These are phyloP conservation scores for Pseudocercospora macadamiae DNA, from an alignment of 2,329 filamentous ascomycete species.

Conservation along the genomic window DNA sequence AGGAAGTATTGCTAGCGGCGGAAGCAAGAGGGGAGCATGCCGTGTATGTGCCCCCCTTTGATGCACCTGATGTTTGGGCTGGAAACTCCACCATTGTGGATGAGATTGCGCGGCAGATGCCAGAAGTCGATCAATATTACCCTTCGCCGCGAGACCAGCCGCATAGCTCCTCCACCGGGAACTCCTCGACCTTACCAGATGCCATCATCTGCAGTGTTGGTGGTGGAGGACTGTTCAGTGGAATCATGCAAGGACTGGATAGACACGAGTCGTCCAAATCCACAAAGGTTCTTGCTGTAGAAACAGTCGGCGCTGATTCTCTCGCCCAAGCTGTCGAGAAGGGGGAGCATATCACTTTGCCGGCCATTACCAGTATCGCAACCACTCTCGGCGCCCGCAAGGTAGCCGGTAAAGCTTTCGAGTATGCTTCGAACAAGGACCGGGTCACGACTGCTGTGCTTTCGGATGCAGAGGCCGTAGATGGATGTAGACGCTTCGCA, in stretches of 20 bases:
- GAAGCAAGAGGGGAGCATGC: slow-evolving; percentile 48
- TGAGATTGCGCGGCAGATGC: slow-evolving; percentile 49
- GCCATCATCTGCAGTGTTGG: slow-evolving; percentile 78
- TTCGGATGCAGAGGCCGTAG: slow-evolving; percentile 75
- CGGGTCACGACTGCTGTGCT: slow-evolving; percentile 66
- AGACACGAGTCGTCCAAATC: slow-evolving; percentile 37
- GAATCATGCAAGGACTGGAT: slow-evolving; percentile 71
- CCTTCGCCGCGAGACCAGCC: background rate
- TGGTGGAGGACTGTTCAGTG: slow-evolving; percentile 78
- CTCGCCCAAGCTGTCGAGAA: slow-evolving; percentile 65
- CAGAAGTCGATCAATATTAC: slow-evolving; percentile 25
- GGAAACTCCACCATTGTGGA: slow-evolving; percentile 64
- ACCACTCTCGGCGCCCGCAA: slow-evolving; percentile 72
- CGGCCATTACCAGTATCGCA: slow-evolving; percentile 74
- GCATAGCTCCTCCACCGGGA: background rate
- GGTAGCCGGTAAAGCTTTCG: slow-evolving; percentile 70
- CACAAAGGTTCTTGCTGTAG: slow-evolving; percentile 68
- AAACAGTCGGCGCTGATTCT: slow-evolving; percentile 74
- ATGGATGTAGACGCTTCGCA: slow-evolving; percentile 74
- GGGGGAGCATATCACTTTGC: slow-evolving; percentile 60
- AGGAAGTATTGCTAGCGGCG: slow-evolving; percentile 54
- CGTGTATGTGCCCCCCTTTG: slow-evolving; percentile 72
- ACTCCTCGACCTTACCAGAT: slow-evolving; percentile 53
- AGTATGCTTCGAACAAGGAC: slow-evolving; percentile 56
- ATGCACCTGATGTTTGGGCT: slow-evolving; percentile 68